Evolutionary conservation across 2,329 filamentous ascomycete species (phyloP).

Genomic region (Alternaria sp.): DNA sequence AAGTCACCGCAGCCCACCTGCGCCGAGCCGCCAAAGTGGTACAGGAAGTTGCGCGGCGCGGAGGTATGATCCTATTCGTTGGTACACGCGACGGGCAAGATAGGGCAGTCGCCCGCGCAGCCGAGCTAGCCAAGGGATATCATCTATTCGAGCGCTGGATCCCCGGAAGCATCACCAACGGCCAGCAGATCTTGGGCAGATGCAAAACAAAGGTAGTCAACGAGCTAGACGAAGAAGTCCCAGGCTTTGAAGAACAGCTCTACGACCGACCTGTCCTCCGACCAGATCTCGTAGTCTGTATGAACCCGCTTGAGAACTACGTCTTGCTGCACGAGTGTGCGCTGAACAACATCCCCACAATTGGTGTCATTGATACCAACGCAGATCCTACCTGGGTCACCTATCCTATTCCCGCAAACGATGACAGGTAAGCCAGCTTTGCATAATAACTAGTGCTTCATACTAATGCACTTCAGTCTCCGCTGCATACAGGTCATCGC

Average conservation of each 20-base stretch:
- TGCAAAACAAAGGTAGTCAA: slow-evolving; percentile 79
- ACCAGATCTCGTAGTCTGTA: slow-evolving; percentile 88
- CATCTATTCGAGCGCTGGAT: slow-evolving; percentile 95
- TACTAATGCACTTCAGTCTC: slow-evolving; percentile 64
- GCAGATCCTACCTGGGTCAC: slow-evolving; percentile 92
- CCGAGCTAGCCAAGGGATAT: slow-evolving; percentile 78
- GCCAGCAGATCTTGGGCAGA: slow-evolving; percentile 81
- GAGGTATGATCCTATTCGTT: slow-evolving; percentile 88
- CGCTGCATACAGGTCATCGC: slow-evolving; percentile 83
- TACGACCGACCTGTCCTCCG: slow-evolving; percentile 71
- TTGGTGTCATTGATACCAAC: slow-evolving; percentile 94
- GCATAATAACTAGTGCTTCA: neutral
- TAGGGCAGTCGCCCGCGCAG: slow-evolving; percentile 80
- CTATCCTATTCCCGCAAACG: slow-evolving; percentile 95
- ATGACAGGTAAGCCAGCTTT: slow-evolving; percentile 74
- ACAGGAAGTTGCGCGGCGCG: slow-evolving; percentile 81
- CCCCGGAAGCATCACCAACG: slow-evolving; percentile 90
- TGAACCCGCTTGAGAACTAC: slow-evolving; percentile 94
- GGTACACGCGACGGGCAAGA: slow-evolving; percentile 86
- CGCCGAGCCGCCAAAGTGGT: slow-evolving; percentile 94
- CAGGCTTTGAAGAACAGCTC: slow-evolving; percentile 72
- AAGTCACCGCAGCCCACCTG: slow-evolving; percentile 86
- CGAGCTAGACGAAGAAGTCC: slow-evolving; percentile 70
- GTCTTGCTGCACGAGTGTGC: slow-evolving; percentile 91
- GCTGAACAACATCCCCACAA: slow-evolving; percentile 86